Evolutionary conservation across 352 stramenopile species (phyloP).

Genomic region (Globisporangium viniferum): DNA sequence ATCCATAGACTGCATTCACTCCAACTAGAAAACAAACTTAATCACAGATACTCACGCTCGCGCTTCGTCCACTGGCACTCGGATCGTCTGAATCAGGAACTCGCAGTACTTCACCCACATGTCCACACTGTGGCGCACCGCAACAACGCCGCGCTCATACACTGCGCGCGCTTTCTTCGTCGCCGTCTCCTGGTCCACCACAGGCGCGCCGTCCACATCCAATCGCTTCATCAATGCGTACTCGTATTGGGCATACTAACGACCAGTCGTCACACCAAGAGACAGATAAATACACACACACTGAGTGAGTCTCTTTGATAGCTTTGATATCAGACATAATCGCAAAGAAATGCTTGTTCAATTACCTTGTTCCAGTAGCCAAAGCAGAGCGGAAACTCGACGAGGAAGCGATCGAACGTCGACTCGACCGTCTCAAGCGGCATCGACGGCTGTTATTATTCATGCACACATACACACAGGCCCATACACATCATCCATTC

Average conservation of each 20-base stretch:
- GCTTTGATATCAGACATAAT: background rate
- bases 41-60: slow-evolving; percentile 34
- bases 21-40: background rate
- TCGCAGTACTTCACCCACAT: slow-evolving; percentile 87
- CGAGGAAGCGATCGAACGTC: slow-evolving; percentile 70
- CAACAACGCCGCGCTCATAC: slow-evolving; percentile 67
- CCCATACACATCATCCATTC: background rate
- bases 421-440: slow-evolving; percentile 53
- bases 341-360: background rate
- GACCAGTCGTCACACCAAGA: background rate
- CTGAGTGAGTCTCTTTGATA: background rate
- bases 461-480: background rate
- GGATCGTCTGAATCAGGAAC: slow-evolving; percentile 63
- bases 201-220: slow-evolving; percentile 33
- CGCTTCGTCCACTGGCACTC: slow-evolving; percentile 58
- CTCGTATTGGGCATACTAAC: slow-evolving; percentile 73
- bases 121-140: slow-evolving; percentile 66
- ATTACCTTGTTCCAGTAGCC: slow-evolving; percentile 86
- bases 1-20: background rate
- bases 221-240: slow-evolving; percentile 32
- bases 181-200: slow-evolving; percentile 42
- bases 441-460: slow-evolving; percentile 25
- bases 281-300: background rate
- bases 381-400: slow-evolving; percentile 78
- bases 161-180: slow-evolving; percentile 45